phyloP scores from a whole-genome alignment of 1,284 basidiomycete species.

The Irpex sp. region DNA sequence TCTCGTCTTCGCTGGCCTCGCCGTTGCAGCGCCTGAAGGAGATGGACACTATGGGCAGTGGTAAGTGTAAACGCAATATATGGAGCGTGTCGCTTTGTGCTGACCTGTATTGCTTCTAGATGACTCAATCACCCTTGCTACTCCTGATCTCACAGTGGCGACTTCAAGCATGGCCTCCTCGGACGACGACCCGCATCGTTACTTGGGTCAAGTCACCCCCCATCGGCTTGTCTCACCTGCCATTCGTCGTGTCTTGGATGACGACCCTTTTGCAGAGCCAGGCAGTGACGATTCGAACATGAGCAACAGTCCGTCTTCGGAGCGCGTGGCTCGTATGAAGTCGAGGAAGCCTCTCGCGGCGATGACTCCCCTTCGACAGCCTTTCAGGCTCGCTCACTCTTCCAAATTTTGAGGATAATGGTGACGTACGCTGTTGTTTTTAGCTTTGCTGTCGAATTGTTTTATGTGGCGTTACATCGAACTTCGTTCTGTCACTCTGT shows the following conservation, averaged over 20 bases:
- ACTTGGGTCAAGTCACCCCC: slow-evolving; percentile 63
- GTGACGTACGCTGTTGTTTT: not conserved
- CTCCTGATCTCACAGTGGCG: slow-evolving; percentile 11
- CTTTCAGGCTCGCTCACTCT: not conserved
- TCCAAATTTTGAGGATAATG: not conserved
- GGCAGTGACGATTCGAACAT: slow-evolving; percentile 40
- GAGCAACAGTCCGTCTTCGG: slow-evolving; percentile 41
- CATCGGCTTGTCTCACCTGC: slow-evolving; percentile 61
- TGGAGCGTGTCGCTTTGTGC: not conserved
- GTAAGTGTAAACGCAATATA: slow-evolving; percentile 28
- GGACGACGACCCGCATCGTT: slow-evolving; percentile 50
- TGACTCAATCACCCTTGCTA: slow-evolving; percentile 38
- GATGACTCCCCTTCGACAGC: not conserved
- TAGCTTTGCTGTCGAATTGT: not conserved
- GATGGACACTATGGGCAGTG: slow-evolving; percentile 36
- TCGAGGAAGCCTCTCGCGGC: not conserved
- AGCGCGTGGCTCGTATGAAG: slow-evolving; percentile 23
- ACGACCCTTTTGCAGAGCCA: slow-evolving; percentile 29
- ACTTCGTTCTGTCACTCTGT: too few relatives aligned
- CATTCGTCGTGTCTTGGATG: slow-evolving; percentile 34
- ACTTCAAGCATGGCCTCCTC: slow-evolving; percentile 31
- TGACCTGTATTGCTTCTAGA: slow-evolving; percentile 25
- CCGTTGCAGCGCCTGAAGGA: slow-evolving; percentile 30
- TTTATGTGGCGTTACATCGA: not conserved
- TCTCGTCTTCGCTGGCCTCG: slow-evolving; percentile 22